Evolutionary conservation across 2,329 filamentous ascomycete genomes (phyloP).

Genomic region (Magnaporthiopsis poae): DNA sequence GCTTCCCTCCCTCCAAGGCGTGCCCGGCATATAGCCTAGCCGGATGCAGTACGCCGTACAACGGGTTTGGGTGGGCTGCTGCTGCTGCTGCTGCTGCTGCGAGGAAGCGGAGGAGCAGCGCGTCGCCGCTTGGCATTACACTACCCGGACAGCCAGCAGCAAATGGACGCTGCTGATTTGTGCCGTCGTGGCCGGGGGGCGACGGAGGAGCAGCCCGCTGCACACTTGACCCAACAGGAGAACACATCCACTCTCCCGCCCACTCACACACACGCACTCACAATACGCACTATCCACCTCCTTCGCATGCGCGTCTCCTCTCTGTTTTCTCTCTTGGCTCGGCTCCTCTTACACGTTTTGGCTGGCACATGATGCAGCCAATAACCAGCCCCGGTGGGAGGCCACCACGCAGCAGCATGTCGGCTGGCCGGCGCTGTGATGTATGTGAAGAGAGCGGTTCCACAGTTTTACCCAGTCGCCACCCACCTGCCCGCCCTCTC

Average conservation of each 20-base stretch:
- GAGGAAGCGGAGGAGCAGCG: background rate
- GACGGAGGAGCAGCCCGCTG: background rate
- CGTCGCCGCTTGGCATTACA: background rate
- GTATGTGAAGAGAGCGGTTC: background rate
- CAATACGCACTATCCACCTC: background rate
- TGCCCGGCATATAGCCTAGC: background rate
- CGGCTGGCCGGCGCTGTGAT: too few species aligned
- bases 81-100: background rate
- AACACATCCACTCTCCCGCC: background rate
- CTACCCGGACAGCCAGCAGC: background rate
- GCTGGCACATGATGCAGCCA: background rate
- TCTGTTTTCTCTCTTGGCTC: background rate
- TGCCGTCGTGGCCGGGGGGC: background rate
- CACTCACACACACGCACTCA: background rate
- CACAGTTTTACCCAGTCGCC: background rate
- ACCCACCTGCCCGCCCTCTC: background rate
- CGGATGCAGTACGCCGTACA: background rate
- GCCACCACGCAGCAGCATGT: background rate
- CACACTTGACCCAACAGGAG: background rate
- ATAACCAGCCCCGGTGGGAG: background rate
- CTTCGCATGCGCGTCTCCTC: background rate
- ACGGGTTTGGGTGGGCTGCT: background rate
- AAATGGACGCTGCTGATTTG: background rate
- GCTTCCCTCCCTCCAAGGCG: background rate
- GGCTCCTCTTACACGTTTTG: background rate